phyloP scores from a whole-genome alignment of 2,329 filamentous ascomycete species.

The Dactylonectria macrodidyma region DNA sequence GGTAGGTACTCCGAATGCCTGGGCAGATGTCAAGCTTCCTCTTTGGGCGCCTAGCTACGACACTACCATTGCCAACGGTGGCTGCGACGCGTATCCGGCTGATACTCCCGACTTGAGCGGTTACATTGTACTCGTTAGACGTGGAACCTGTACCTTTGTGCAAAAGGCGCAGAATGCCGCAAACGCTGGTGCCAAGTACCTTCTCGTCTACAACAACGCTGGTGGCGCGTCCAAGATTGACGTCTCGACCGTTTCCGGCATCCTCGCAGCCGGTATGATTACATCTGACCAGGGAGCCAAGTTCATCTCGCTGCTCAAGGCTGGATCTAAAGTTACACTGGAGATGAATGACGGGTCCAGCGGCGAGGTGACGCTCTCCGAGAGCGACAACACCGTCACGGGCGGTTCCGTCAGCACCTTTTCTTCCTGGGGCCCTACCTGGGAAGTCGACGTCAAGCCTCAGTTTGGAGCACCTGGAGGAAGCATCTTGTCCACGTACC shows the following conservation, averaged over 20 bases:
- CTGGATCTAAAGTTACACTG: conserved; percentile 61
- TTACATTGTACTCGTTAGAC: conserved; percentile 72
- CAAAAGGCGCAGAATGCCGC: conserved; percentile 68
- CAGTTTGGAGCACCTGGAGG: conserved; percentile 70
- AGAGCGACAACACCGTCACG: conserved; percentile 57
- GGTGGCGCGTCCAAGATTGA: conserved; percentile 53
- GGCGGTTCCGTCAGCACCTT: conserved; percentile 68
- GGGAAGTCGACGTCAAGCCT: conserved; percentile 70
- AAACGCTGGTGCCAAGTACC: conserved; percentile 70
- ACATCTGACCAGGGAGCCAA: conserved; percentile 57
- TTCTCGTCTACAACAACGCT: conserved; percentile 74
- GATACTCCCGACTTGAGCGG: conserved; percentile 70
- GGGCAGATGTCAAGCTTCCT: conserved; percentile 62
- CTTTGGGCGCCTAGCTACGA: conserved; percentile 67
- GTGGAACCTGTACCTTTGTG: conserved; percentile 70
- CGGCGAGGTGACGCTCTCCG: conserved; percentile 53
- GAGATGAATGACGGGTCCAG: conserved; percentile 59
- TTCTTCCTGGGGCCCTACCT: conserved; percentile 74
- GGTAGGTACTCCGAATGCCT: conserved; percentile 58
- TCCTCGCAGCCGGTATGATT: conserved; percentile 60
- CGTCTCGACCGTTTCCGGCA: conserved; percentile 48
- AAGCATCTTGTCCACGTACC: conserved; percentile 72
- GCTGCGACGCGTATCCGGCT: conserved; percentile 66
- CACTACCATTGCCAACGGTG: conserved; percentile 62
- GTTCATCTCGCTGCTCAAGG: conserved; percentile 61